Conservation (phyloP, 1,284 basidiomycete species). For the Abortiporus biennis region DNA sequence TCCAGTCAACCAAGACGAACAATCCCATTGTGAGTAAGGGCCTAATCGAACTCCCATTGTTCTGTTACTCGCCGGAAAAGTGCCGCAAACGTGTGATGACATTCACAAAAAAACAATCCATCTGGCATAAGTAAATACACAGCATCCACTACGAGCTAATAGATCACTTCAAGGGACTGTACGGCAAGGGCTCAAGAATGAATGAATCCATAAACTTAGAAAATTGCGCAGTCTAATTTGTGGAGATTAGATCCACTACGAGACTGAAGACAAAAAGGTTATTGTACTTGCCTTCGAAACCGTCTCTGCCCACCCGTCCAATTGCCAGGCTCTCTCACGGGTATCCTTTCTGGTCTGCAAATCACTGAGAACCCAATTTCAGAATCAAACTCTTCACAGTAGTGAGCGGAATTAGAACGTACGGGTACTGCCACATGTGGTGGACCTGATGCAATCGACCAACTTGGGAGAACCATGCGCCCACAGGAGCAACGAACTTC, state of each 20-base stretch:
- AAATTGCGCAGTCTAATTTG: constrained; percentile 70
- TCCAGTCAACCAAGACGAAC: too few relatives aligned
- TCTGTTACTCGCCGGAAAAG: neutral
- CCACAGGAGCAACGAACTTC: constrained; percentile 79
- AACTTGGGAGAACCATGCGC: constrained; percentile 92
- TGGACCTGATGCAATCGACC: constrained; percentile 88
- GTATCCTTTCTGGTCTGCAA: constrained; percentile 77
- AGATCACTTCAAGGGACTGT: constrained; percentile 77
- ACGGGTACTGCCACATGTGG: constrained; percentile 94
- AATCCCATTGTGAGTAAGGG: too few relatives aligned
- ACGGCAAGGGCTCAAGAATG: constrained; percentile 68
- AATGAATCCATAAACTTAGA: constrained; percentile 75
- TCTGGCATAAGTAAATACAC: too few relatives aligned
- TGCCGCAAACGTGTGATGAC: neutral
- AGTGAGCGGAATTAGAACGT: constrained; percentile 26
- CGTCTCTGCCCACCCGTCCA: constrained; percentile 92
- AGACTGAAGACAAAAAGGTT: neutral
- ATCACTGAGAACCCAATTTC: constrained; percentile 36
- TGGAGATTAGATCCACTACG: constrained; percentile 3
- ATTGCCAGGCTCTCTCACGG: constrained; percentile 86
- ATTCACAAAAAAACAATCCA: neutral
- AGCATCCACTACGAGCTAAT: too few relatives aligned
- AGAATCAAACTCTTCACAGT: neutral
- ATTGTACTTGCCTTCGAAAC: constrained; percentile 77
- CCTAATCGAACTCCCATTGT: too few relatives aligned